Percentiles rank a stretch among this genome's conserved stretches.
Conservation (phyloP, 768 basidiomycete species). For the Sporobolomyces phaffii region DNA sequence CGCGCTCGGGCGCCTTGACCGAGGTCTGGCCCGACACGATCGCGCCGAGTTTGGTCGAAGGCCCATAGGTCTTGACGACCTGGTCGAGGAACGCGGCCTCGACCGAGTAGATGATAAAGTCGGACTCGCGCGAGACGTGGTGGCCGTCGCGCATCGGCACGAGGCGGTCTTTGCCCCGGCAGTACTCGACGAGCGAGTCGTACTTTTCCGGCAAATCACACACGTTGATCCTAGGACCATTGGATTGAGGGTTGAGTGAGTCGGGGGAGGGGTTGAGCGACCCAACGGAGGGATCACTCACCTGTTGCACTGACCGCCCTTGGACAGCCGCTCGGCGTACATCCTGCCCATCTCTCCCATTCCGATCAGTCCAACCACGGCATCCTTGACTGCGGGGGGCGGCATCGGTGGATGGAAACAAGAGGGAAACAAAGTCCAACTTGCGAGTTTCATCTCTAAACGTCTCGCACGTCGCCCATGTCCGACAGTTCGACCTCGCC, state of each 20-base stretch:
- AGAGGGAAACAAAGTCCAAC: no score
- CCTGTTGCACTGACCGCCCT: conserved; percentile 75
- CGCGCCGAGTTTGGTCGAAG: conserved; percentile 89
- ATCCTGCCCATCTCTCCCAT: conserved; percentile 97
- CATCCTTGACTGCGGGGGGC: background rate
- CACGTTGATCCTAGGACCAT: conserved; percentile 65
- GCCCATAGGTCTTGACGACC: conserved; percentile 83
- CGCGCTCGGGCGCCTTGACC: conserved; percentile 87
- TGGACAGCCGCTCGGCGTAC: conserved; percentile 73
- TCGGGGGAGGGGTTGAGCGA: no score
- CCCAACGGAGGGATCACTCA: conserved; percentile 47
- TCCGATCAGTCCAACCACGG: conserved; percentile 74
- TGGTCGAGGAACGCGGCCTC: conserved; percentile 79
- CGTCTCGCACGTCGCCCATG: background rate
- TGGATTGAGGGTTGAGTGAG: no score
- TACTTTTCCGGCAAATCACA: conserved; percentile 76
- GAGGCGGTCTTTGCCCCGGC: conserved; percentile 57
- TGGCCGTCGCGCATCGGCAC: conserved; percentile 73
- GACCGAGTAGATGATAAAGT: conserved; percentile 91
- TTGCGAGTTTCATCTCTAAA: no score
- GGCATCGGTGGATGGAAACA: background rate
- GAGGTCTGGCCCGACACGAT: conserved; percentile 94
- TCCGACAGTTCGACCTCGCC: background rate
- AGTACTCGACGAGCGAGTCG: conserved; percentile 58
- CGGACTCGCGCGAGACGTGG: conserved; percentile 75